Evolutionary conservation across 2,329 filamentous ascomycete species (phyloP).

Genomic region (Blumeria graminis): DNA sequence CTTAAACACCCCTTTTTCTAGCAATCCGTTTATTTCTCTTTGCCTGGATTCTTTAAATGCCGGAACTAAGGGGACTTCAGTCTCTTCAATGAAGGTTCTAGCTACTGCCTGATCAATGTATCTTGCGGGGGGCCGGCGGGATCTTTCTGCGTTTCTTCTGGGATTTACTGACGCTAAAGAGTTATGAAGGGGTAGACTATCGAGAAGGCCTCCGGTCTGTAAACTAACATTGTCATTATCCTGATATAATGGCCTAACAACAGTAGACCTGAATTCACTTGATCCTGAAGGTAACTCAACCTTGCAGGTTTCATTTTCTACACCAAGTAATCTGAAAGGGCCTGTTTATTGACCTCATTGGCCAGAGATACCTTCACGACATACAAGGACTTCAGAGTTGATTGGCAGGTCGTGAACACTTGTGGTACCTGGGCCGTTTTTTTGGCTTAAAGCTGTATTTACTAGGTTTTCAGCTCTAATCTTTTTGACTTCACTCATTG

Average conservation of each 20-base stretch:
- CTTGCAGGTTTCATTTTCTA: not conserved
- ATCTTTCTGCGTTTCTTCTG: no score
- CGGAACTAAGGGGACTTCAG: no score
- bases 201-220: no score
- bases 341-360: not conserved
- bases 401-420: not conserved
- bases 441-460: not conserved
- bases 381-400: not conserved
- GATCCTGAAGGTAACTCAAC: not conserved
- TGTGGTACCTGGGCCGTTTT: not conserved
- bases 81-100: no score
- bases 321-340: not conserved
- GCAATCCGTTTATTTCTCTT: not conserved
- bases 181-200: no score
- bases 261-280: not conserved
- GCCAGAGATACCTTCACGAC: not conserved
- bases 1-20: slow-evolving; percentile 1
- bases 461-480: not conserved
- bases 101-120: no score
- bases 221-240: no score
- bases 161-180: no score
- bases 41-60: not conserved
- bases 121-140: no score
- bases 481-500: not conserved
- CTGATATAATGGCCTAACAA: not conserved